Percentiles rank a stretch among this genome's conserved stretches.
Evolutionary conservation across 257 asterid genomes (phyloP).

Genomic region (Thymus quinquecostatus): DNA sequence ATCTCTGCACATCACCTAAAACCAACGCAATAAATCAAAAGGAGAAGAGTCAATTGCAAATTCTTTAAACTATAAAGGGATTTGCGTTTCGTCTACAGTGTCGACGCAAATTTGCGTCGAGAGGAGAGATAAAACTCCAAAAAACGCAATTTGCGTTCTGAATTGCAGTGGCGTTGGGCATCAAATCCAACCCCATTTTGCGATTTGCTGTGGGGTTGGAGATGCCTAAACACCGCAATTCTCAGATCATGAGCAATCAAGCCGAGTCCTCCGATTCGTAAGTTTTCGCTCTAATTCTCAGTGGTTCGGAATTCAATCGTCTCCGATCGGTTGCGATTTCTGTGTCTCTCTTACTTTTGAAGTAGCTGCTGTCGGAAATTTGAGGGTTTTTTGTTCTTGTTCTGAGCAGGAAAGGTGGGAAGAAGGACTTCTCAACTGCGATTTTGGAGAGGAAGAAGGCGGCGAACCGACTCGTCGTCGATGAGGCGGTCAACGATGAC

Average conservation of each 20-base stretch:
- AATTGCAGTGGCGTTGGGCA: too few species aligned
- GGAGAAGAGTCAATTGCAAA: too few species aligned
- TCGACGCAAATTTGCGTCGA: too few species aligned
- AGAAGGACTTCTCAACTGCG: constrained; percentile 86
- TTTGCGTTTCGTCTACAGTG: too few species aligned
- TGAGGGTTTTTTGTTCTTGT: not conserved
- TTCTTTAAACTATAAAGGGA: too few species aligned
- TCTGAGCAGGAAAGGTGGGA: constrained; percentile 57
- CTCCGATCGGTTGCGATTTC: not conserved
- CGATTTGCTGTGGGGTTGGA: too few species aligned
- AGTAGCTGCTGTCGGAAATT: constrained; percentile 24
- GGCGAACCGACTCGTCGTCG: constrained; percentile 77
- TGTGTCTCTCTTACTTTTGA: not conserved
- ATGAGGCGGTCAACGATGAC: constrained; percentile 90
- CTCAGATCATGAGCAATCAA: constrained; percentile 67
- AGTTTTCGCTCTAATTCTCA: constrained; percentile 35
- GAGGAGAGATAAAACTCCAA: too few species aligned
- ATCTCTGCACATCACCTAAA: too few species aligned
- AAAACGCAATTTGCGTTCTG: too few species aligned
- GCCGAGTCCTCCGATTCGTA: constrained; percentile 86
- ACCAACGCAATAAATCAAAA: too few species aligned
- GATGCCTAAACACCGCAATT: not conserved
- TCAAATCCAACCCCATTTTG: too few species aligned
- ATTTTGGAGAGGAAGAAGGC: constrained; percentile 90
- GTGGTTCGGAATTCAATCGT: not conserved